Evolutionary conservation across 495 filamentous ascomycete genomes (phyloP).

Genomic region (Daldinia loculata): DNA sequence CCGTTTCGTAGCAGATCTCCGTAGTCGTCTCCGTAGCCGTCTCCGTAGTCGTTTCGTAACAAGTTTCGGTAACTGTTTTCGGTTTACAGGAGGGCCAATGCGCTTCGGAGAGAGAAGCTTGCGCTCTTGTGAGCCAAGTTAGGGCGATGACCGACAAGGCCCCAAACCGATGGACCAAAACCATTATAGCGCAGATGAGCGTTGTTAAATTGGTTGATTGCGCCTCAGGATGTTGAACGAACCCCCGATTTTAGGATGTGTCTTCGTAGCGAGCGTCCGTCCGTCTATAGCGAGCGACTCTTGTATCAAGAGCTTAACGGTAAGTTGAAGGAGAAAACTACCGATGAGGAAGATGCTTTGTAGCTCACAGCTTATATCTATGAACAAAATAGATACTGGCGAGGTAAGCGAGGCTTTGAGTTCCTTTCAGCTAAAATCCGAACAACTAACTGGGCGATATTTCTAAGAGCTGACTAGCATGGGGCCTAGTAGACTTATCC

Average conservation of each 20-base stretch:
- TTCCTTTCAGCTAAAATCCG: constrained; percentile 29
- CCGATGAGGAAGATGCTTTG: constrained; percentile 7
- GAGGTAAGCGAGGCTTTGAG: constrained; percentile 19
- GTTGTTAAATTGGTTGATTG: constrained; percentile 1
- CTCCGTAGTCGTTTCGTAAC: constrained; percentile 25
- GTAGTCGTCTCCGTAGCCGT: constrained; percentile 6
- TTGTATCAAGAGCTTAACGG: constrained; percentile 21
- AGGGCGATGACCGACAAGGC: constrained; percentile 34
- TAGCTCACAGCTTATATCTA: constrained; percentile 33
- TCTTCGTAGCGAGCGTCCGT: constrained; percentile 39
- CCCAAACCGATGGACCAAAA: constrained; percentile 28
- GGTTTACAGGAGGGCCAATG: constrained; percentile 19
- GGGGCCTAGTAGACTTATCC: constrained; percentile 22
- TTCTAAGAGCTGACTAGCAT: constrained; percentile 20
- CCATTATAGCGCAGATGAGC: constrained; percentile 30
- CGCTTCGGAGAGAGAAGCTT: constrained; percentile 13
- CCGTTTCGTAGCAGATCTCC: constrained; percentile 24
- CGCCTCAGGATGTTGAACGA: background rate
- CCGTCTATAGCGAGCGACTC: constrained; percentile 35
- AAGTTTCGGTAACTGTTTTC: constrained; percentile 33
- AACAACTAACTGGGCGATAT: constrained; percentile 18
- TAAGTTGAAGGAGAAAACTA: constrained; percentile 12
- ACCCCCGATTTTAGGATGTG: constrained; percentile 10
- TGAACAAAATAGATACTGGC: constrained; percentile 6
- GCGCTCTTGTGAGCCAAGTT: constrained; percentile 17